These are phyloP conservation scores for Corylus americana DNA, from an alignment of 306 rosid genomes.

Conservation along the genomic window DNA sequence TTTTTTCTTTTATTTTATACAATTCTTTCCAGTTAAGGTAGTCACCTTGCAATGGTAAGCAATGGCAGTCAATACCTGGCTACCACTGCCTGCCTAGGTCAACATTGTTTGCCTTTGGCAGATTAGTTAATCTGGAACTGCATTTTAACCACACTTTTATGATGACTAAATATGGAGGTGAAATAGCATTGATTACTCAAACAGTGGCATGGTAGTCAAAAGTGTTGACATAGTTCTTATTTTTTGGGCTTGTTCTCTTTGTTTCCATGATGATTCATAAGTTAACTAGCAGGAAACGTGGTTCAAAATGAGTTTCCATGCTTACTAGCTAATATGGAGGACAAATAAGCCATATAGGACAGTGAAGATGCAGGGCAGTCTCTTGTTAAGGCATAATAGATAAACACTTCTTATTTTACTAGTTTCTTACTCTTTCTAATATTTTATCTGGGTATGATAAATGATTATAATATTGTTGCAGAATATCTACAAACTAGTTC, in stretches of 20 bases:
- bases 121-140: neutral
- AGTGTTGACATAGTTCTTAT: neutral
- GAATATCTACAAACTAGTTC: neutral
- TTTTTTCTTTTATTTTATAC: too few relatives aligned
- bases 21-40: too few relatives aligned
- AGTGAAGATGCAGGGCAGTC: neutral
- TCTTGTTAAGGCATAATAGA: neutral
- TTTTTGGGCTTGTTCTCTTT: neutral
- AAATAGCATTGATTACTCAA: neutral
- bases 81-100: neutral
- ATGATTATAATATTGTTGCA: neutral
- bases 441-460: neutral
- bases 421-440: neutral
- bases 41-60: neutral
- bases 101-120: neutral
- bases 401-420: neutral
- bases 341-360: neutral
- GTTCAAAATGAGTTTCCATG: neutral
- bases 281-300: neutral
- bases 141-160: neutral
- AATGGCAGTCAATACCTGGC: neutral
- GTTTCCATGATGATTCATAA: neutral
- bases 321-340: neutral
- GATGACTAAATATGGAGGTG: neutral
- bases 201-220: neutral